These are phyloP conservation scores for Physcomitrium patens DNA, from an alignment of 225 moss, liverwort and hornwort genomes.

Conservation along the genomic window DNA sequence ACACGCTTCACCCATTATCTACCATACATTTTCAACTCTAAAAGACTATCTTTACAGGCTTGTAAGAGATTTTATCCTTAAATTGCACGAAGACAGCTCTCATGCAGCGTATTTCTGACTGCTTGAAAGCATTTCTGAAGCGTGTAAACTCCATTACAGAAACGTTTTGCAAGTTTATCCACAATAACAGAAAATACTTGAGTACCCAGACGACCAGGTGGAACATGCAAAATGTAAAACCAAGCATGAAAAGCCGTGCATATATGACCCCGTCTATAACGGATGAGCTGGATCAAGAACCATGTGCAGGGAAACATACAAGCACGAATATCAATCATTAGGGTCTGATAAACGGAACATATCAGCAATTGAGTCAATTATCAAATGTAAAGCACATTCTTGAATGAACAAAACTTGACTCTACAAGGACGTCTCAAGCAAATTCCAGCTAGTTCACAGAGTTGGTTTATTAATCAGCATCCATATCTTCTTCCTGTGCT, in stretches of 20 bases:
- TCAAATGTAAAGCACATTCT: conserved; percentile 20
- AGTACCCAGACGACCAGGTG: neutral
- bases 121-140: too few species aligned
- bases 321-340: conserved; percentile 23
- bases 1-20: too few species aligned
- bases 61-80: too few species aligned
- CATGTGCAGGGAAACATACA: neutral
- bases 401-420: conserved; percentile 21
- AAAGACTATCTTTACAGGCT: too few species aligned
- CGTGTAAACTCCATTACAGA: too few species aligned
- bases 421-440: conserved; percentile 18
- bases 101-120: too few species aligned
- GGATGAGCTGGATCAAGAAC: conserved; percentile 2
- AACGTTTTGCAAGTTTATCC: too few species aligned
- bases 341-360: neutral
- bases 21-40: too few species aligned
- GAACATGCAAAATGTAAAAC: neutral
- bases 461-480: conserved; percentile 71
- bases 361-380: conserved; percentile 18
- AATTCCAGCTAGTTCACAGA: conserved; percentile 9
- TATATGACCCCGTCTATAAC: neutral
- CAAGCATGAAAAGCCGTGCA: conserved; percentile 1
- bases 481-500: conserved; percentile 99
- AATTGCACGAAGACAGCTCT: too few species aligned
- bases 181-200: too few species aligned